A percentile compares a stretch with the other conserved stretches of the same genome.
Evolutionary conservation across 2,329 filamentous ascomycete genomes (phyloP).

Genomic region (Zymoseptoria passerinii): DNA sequence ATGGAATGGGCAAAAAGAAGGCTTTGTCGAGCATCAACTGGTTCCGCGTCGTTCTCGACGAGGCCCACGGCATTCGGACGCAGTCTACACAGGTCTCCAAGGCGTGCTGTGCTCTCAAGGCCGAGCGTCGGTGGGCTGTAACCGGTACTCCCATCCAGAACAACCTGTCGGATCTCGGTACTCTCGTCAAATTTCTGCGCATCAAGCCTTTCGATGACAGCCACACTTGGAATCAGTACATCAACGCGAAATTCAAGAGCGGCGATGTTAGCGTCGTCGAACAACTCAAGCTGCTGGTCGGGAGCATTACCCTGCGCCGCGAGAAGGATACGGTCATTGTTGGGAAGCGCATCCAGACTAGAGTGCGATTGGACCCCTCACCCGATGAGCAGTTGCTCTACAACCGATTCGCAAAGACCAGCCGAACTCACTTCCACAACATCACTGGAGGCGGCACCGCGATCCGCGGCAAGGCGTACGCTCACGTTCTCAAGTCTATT

Average conservation of each 20-base stretch:
- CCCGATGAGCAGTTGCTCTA: slow-evolving; percentile 69
- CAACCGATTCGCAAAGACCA: slow-evolving; percentile 74
- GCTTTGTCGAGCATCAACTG: slow-evolving; percentile 74
- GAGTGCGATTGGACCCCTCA: slow-evolving; percentile 67
- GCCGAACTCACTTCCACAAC: slow-evolving; percentile 68
- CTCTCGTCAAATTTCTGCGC: slow-evolving; percentile 75
- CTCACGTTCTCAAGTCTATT: slow-evolving; percentile 87
- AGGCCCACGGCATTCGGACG: slow-evolving; percentile 91
- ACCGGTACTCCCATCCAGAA: slow-evolving; percentile 96
- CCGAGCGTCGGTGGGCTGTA: slow-evolving; percentile 87
- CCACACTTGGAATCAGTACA: slow-evolving; percentile 66
- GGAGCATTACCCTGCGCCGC: slow-evolving; percentile 86
- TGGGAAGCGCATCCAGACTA: slow-evolving; percentile 62
- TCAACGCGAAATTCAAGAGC: slow-evolving; percentile 77
- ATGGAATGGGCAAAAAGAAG: slow-evolving; percentile 36
- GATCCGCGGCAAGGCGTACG: slow-evolving; percentile 67
- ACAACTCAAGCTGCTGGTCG: slow-evolving; percentile 79
- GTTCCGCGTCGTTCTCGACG: slow-evolving; percentile 90
- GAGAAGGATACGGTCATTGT: slow-evolving; percentile 87
- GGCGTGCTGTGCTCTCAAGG: slow-evolving; percentile 70
- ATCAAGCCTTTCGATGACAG: slow-evolving; percentile 78
- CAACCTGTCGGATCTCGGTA: slow-evolving; percentile 78
- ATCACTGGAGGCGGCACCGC: slow-evolving; percentile 50
- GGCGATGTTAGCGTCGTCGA: slow-evolving; percentile 77
- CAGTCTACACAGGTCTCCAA: slow-evolving; percentile 74